Base-by-base conservation (phyloP, 345 rosid species). In the Theobroma cacao region DNA sequence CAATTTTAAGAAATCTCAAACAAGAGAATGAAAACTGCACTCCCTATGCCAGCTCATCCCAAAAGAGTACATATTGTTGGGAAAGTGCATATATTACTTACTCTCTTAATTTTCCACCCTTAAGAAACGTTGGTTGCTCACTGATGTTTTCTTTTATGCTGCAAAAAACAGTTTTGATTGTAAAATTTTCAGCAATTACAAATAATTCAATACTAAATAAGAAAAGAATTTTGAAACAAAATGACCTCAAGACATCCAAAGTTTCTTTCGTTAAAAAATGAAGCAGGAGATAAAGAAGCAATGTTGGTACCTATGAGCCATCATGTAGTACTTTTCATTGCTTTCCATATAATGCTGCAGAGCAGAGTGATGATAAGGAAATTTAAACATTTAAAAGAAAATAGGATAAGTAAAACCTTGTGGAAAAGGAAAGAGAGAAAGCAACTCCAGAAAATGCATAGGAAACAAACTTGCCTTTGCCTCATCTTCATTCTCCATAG, bases 341-440 rank as follows among this genome's bases (percentile, higher is more conserved):
- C 98, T 94, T 84, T 94, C 98, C 90, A 91, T 48, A 75, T 92
- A 94, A 82, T 94, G 97, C 98, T 94, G 93, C 89, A 81, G 74
- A 83, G 30, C 74, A 77, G 40, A 82, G 74, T 34, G 36, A 79
- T 36, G 20, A 70, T 30, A 31, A 69, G 60, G 50, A 52, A 48
- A 71, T 30, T 3, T 50, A 40, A 50, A 71, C 26, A 53, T 56
- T 58, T 58, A 8, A 38, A 60, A 11, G 34, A 66, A 38, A 73
- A 24, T n/a, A 9, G 4, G 17, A 36, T 14, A 20, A 38, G 24
- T 10, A 56, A 67, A 75, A 75, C 12, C 41, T 43, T 47, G 11
- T n/a, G 40, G 28, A 67, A 24, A 78, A 65, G 38, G 60, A 75
- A n/a, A n/a, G 52, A 65, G 7, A 52, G 74, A 43, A 55, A 22